Evolutionary conservation across 2,329 filamentous ascomycete species (phyloP).

Genomic region (Claviceps africana): DNA sequence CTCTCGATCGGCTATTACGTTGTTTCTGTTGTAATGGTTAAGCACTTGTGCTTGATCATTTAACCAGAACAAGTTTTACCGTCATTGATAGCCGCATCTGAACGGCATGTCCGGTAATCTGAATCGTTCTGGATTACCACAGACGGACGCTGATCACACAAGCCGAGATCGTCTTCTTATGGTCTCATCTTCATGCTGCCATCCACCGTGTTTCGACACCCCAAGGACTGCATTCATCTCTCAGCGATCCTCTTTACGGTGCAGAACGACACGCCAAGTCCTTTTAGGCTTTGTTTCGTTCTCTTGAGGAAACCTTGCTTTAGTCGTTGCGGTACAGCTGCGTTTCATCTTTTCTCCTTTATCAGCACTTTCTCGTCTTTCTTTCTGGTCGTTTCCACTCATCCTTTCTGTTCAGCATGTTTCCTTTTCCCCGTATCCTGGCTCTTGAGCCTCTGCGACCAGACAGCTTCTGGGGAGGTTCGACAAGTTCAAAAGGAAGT

Average conservation of each 20-base stretch:
- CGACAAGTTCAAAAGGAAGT: slow-evolving; percentile 6
- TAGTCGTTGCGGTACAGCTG: slow-evolving; percentile 26
- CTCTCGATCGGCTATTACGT: slow-evolving; percentile 9
- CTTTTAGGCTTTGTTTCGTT: neutral
- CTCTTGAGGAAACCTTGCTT: slow-evolving; percentile 6
- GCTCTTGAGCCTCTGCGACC: slow-evolving; percentile 14
- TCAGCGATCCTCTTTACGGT: neutral
- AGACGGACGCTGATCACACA: neutral
- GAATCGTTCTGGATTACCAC: slow-evolving; percentile 9
- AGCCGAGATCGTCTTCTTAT: neutral
- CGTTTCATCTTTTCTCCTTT: slow-evolving; percentile 10
- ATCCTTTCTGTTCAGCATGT: slow-evolving; percentile 5
- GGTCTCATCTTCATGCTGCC: neutral
- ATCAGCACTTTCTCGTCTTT: slow-evolving; percentile 16
- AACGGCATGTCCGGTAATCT: slow-evolving; percentile 27
- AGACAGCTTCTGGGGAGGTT: slow-evolving; percentile 24
- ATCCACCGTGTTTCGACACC: neutral
- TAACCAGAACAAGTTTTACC: slow-evolving; percentile 5
- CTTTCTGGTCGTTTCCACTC: slow-evolving; percentile 13
- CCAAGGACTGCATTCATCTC: neutral
- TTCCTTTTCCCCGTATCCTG: slow-evolving; percentile 8
- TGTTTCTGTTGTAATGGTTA: slow-evolving; percentile 5
- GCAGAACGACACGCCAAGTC: slow-evolving; percentile 3
- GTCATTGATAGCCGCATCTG: slow-evolving; percentile 15
- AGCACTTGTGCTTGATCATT: slow-evolving; percentile 1